These are phyloP conservation scores for Sanguinoderma infundibulare DNA, from an alignment of 1,284 basidiomycete genomes.

Conservation along the genomic window DNA sequence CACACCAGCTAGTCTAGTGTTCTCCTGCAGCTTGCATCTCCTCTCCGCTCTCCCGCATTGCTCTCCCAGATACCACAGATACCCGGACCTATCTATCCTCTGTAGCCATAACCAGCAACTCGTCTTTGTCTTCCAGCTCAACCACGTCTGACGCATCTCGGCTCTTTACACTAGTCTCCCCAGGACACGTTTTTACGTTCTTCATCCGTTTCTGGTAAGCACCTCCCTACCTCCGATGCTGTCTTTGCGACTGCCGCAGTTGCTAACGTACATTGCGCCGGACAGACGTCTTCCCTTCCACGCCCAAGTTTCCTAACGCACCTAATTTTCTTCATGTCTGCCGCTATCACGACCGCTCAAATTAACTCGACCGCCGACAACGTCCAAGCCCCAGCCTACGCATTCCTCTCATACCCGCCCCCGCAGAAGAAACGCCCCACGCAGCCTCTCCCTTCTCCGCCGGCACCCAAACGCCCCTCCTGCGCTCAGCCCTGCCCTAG, in stretches of 20 bases:
- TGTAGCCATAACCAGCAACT: constrained; percentile 24
- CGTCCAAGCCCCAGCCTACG: constrained; percentile 30
- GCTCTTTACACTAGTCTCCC: not conserved
- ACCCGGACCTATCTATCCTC: constrained; percentile 15
- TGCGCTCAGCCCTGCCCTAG: constrained; percentile 34
- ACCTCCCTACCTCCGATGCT: not conserved
- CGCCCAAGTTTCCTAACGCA: constrained; percentile 1
- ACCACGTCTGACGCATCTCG: constrained; percentile 4
- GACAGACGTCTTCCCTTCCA: constrained; percentile 14
- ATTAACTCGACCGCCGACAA: constrained; percentile 11
- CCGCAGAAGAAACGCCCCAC: constrained; percentile 40
- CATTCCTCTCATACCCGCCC: constrained; percentile 37
- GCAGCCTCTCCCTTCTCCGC: constrained; percentile 35
- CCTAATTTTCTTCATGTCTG: constrained; percentile 28
- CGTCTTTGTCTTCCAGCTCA: constrained; percentile 13
- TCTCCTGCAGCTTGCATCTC: constrained; percentile 6
- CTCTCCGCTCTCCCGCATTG: constrained; percentile 1
- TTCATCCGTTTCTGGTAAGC: constrained; percentile 17
- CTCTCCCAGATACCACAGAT: constrained; percentile 9
- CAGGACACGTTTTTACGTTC: constrained; percentile 4
- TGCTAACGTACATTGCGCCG: not conserved
- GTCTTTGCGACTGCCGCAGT: not conserved
- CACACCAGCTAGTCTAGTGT: constrained; percentile 34
- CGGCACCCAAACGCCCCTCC: constrained; percentile 37
- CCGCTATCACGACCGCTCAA: constrained; percentile 12